Conservation (phyloP, 176 grass and related monocot genomes). For the Lolium multiflorum region DNA sequence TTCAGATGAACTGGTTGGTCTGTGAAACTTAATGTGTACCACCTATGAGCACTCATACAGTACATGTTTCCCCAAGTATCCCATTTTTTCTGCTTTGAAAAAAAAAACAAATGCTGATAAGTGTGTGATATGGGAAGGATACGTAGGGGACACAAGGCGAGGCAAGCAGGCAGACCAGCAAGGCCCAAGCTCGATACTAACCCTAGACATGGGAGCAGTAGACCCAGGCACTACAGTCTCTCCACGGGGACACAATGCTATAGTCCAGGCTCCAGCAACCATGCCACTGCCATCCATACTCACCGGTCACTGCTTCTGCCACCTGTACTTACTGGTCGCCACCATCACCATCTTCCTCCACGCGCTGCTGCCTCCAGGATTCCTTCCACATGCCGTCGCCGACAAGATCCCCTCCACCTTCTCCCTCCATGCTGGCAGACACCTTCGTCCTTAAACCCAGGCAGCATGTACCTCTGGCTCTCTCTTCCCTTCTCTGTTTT, state of each 20-base stretch:
- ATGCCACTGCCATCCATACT: neutral
- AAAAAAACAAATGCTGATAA: neutral
- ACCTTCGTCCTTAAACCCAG: constrained; percentile 16
- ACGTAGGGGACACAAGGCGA: neutral
- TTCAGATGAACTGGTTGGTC: neutral
- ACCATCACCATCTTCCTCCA: neutral
- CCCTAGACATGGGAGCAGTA: neutral
- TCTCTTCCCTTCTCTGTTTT: neutral
- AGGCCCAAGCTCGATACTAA: neutral
- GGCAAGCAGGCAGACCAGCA: neutral
- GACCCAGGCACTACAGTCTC: neutral
- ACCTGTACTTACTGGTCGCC: neutral
- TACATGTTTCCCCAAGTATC: neutral
- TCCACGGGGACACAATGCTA: neutral
- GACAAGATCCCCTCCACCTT: neutral
- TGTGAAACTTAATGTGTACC: neutral
- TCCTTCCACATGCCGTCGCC: neutral
- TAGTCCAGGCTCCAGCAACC: neutral
- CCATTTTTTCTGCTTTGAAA: neutral
- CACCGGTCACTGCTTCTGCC: neutral
- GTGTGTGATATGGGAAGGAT: neutral
- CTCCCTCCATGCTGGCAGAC: neutral
- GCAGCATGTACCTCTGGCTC: neutral
- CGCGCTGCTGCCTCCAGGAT: neutral
- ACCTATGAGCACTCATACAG: neutral